Conservation (phyloP, 108 stramenopile species). For the Fragilaria crotonensis region DNA sequence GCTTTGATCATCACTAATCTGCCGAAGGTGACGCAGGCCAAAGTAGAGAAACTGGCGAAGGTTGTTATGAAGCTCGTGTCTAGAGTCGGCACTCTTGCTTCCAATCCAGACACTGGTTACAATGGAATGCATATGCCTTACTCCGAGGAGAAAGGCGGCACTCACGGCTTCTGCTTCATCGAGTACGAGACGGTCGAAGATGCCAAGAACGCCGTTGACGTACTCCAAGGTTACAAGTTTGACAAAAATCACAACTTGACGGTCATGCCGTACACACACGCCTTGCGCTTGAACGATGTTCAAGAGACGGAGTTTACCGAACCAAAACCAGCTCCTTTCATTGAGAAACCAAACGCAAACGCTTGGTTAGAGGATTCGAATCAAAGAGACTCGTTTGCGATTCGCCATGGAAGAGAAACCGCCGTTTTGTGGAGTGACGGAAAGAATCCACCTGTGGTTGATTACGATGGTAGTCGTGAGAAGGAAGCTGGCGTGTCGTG, state of each 20-base stretch:
- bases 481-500: conserved; percentile 88
- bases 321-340: conserved; percentile 76
- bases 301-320: conserved; percentile 60
- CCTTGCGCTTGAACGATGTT: conserved; percentile 39
- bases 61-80: conserved; percentile 63
- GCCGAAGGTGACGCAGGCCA: conserved; percentile 71
- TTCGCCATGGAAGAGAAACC: conserved; percentile 90
- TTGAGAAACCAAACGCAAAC: conserved; percentile 79
- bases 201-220: conserved; percentile 86
- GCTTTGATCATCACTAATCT: conserved; percentile 75
- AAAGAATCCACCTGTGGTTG: conserved; percentile 71
- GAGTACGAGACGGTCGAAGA: conserved; percentile 85
- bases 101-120: conserved; percentile 37
- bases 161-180: conserved; percentile 88
- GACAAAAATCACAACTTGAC: conserved; percentile 87
- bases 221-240: conserved; percentile 84
- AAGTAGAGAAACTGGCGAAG: conserved; percentile 71
- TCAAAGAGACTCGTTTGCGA: conserved; percentile 90
- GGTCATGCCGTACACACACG: conserved; percentile 71
- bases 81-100: conserved; percentile 56
- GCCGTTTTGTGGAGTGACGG: conserved; percentile 85
- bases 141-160: conserved; percentile 46
- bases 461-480: conserved; percentile 94
- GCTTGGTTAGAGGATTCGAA: conserved; percentile 87
- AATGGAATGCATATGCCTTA: conserved; percentile 57